These are phyloP conservation scores for Mucor indicus DNA, from an alignment of 371 early-diverging fungal species.

Conservation along the genomic window DNA sequence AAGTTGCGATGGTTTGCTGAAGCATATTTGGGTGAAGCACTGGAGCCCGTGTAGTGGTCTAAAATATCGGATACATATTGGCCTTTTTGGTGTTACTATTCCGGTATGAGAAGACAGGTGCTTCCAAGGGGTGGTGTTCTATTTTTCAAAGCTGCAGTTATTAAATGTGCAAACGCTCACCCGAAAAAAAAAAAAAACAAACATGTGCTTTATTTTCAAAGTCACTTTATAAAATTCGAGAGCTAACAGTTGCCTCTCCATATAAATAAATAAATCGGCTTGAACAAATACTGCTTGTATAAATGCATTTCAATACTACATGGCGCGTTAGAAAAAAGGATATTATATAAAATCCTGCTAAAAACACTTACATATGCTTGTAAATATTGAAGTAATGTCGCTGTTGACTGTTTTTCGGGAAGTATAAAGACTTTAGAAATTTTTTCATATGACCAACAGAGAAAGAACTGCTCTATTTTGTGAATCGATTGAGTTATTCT, in stretches of 20 bases:
- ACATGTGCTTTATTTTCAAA: too few relatives aligned
- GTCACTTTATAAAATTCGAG: too few relatives aligned
- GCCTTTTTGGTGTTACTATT: constrained; percentile 12
- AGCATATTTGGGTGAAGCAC: constrained; percentile 8
- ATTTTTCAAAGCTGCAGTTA: constrained; percentile 10
- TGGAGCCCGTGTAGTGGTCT: constrained; percentile 4
- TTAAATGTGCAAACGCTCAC: constrained; percentile 6
- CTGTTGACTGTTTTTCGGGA: constrained; percentile 1
- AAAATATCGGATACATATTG: constrained; percentile 3
- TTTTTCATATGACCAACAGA: constrained; percentile 4
- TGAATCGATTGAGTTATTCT: constrained; percentile 4
- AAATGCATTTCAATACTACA: too few relatives aligned
- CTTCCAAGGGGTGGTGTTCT: constrained; percentile 4
- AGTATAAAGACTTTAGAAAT: constrained; percentile 4
- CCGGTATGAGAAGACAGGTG: constrained; percentile 8
- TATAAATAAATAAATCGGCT: too few relatives aligned
- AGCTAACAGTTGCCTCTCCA: too few relatives aligned
- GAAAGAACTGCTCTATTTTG: constrained; percentile 10
- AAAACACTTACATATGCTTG: constrained; percentile 9
- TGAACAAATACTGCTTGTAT: too few relatives aligned
- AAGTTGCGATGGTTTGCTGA: constrained; percentile 9
- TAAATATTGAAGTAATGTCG: constrained; percentile 4
- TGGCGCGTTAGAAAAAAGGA: constrained; percentile 6
- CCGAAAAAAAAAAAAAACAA: constrained; percentile 4
- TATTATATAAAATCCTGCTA: constrained; percentile 10